phyloP scores from a whole-genome alignment of 176 grass and related monocot genomes.

The Musa acuminata region DNA sequence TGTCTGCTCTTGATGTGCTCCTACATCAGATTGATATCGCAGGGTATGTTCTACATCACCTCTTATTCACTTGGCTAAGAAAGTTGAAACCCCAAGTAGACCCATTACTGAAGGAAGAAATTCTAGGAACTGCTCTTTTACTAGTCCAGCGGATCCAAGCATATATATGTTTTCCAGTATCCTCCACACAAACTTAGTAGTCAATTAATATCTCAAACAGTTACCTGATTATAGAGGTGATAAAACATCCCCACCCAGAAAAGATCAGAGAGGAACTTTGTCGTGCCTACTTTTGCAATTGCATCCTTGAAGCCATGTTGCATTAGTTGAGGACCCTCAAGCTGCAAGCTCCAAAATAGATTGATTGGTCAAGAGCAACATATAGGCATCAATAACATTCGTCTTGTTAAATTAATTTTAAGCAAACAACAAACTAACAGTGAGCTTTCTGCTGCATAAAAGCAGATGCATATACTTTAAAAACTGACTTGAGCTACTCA shows the following conservation, averaged over 20 bases:
- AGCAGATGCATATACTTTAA: too few species aligned
- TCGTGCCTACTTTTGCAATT: conserved; percentile 78
- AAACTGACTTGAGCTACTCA: too few species aligned
- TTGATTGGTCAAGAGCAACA: not conserved
- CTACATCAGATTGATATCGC: too few species aligned
- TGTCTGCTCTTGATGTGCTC: too few species aligned
- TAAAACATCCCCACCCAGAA: conserved; percentile 97
- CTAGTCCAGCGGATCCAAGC: too few species aligned
- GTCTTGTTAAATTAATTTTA: not conserved
- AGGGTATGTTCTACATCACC: too few species aligned
- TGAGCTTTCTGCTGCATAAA: too few species aligned
- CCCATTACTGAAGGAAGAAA: not conserved
- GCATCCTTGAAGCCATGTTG: conserved; percentile 72
- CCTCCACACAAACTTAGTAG: not conserved
- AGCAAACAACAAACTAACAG: not conserved
- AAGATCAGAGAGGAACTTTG: conserved; percentile 67
- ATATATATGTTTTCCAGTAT: not conserved
- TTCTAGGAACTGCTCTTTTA: too few species aligned
- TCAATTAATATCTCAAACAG: conserved; percentile 8
- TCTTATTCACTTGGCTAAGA: not conserved
- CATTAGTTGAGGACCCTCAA: conserved; percentile 82
- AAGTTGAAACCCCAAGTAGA: not conserved
- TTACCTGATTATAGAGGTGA: conserved; percentile 99
- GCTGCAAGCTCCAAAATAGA: conserved; percentile 31
- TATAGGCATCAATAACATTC: not conserved